These are phyloP conservation scores for Aureobasidium sp. DNA, from an alignment of 2,329 filamentous ascomycete species.

Conservation along the genomic window DNA sequence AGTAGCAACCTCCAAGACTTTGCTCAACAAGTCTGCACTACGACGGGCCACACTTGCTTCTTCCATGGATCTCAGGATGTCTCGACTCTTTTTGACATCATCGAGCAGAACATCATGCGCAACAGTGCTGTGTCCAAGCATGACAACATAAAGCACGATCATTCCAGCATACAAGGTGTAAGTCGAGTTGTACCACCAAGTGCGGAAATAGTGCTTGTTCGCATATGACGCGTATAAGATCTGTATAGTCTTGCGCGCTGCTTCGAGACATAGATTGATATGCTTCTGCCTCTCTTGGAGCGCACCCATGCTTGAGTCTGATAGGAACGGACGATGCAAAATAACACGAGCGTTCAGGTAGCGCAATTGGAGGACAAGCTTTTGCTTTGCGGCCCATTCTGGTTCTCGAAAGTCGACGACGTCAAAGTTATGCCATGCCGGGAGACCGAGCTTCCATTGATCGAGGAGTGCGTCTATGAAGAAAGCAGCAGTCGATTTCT, in stretches of 20 bases:
- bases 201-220: conserved; percentile 26
- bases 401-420: conserved; percentile 18
- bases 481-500: conserved; percentile 18
- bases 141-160: conserved; percentile 27
- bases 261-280: conserved; percentile 23
- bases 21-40: conserved; percentile 26
- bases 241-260: conserved; percentile 23
- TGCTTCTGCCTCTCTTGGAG: conserved; percentile 17
- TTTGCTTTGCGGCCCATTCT: conserved; percentile 27
- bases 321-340: conserved; percentile 25
- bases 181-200: conserved; percentile 30
- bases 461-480: conserved; percentile 14
- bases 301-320: conserved; percentile 16
- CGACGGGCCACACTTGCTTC: conserved; percentile 25
- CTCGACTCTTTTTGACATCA: conserved; percentile 26
- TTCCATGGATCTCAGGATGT: conserved; percentile 28
- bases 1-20: conserved; percentile 23
- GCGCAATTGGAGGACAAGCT: conserved; percentile 25
- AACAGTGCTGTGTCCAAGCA: conserved; percentile 11
- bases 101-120: conserved; percentile 19
- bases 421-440: conserved; percentile 13
- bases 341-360: conserved; percentile 27
- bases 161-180: conserved; percentile 29
- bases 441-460: conserved; percentile 15
- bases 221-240: conserved; percentile 26